Conservation (phyloP, 2,329 filamentous ascomycete genomes). For the Penicillium verrucosum region DNA sequence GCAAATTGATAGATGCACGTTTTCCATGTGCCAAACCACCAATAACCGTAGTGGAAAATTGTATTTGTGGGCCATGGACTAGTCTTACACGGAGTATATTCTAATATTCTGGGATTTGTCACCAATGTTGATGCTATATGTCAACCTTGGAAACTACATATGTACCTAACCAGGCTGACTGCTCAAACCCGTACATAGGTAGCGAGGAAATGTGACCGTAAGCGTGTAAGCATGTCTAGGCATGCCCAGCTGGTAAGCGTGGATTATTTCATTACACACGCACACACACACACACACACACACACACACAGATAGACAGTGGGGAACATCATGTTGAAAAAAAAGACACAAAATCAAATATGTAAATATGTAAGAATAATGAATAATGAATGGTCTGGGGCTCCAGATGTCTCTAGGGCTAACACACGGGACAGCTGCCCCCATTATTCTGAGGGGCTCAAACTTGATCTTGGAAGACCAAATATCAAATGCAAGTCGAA, state of each 20-base stretch:
- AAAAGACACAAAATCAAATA: neutral
- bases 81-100: neutral
- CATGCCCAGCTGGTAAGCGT: too few relatives aligned
- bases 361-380: neutral
- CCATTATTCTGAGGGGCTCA: neutral
- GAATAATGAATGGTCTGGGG: neutral
- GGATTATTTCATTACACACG: conserved; percentile 1
- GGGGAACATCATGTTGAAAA: neutral
- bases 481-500: neutral
- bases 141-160: neutral
- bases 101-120: neutral
- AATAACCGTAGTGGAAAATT: neutral
- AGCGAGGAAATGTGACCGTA: conserved; percentile 15
- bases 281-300: conserved; percentile 8
- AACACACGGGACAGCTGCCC: neutral
- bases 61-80: neutral
- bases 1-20: conserved; percentile 1
- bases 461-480: neutral
- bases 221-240: neutral
- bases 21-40: neutral
- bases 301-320: conserved; percentile 9
- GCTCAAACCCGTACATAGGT: neutral
- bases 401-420: neutral
- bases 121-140: neutral
- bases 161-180: neutral